A percentile compares a stretch with the other conserved stretches of the same genome.
Evolutionary conservation across 192 early-diverging fungal species (phyloP).

Genomic region (Dissophora ornata): DNA sequence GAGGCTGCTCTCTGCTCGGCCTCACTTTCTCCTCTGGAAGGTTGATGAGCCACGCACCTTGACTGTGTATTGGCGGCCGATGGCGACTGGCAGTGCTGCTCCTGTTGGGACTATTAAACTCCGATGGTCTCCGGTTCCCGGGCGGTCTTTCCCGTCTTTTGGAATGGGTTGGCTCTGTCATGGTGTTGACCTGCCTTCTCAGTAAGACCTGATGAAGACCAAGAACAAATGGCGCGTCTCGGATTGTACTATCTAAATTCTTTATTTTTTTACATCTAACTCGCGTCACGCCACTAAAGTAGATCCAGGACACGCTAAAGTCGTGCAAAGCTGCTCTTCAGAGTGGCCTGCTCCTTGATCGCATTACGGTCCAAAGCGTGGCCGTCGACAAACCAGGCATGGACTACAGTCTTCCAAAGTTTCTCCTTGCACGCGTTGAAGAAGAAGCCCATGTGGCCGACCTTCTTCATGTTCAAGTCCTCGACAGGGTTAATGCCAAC

Average conservation of each 20-base stretch:
- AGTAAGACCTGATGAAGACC: not conserved
- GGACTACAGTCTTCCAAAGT: slow-evolving; percentile 40
- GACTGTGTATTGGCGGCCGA: too few species aligned
- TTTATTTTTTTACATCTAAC: not conserved
- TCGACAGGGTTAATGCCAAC: slow-evolving; percentile 32
- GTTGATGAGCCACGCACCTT: too few species aligned
- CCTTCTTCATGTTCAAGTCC: slow-evolving; percentile 55
- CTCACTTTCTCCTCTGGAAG: too few species aligned
- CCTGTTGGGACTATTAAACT: too few species aligned
- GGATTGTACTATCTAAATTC: too few species aligned
- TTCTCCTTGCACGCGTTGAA: slow-evolving; percentile 48
- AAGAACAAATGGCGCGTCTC: not conserved
- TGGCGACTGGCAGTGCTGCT: too few species aligned
- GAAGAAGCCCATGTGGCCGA: slow-evolving; percentile 53
- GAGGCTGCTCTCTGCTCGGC: too few species aligned
- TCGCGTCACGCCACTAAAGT: too few species aligned
- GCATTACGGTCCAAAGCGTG: slow-evolving; percentile 31
- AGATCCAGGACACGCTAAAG: too few species aligned
- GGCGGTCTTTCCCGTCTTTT: too few species aligned
- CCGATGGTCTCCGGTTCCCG: too few species aligned
- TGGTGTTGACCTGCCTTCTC: not conserved
- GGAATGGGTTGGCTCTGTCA: not conserved
- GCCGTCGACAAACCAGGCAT: slow-evolving; percentile 40
- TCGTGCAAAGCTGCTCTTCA: slow-evolving; percentile 34
- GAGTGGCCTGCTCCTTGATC: slow-evolving; percentile 24